These are phyloP conservation scores for Simmondsia chinensis DNA, from an alignment of 148 eudicot species.

Conservation along the genomic window DNA sequence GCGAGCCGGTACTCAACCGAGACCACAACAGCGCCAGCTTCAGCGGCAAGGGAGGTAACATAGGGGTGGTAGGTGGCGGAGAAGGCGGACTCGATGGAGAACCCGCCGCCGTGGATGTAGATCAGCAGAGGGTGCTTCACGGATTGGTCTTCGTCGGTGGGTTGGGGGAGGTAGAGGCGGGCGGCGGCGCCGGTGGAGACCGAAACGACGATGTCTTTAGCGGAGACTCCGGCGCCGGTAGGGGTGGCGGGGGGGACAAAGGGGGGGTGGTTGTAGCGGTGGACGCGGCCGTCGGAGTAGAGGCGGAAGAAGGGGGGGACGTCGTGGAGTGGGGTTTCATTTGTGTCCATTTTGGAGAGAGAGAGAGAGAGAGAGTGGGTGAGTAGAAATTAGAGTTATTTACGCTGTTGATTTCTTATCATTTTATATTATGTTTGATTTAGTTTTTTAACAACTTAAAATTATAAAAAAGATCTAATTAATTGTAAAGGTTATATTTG, in stretches of 20 bases:
- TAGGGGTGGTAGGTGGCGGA: slow-evolving; percentile 18
- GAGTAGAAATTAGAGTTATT: no score
- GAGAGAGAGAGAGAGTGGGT: no score
- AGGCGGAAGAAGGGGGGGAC: neutral
- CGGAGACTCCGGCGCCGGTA: neutral
- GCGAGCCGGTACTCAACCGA: slow-evolving; percentile 33
- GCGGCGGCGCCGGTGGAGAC: neutral
- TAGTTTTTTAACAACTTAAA: no score
- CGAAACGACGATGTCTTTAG: neutral
- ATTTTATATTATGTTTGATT: no score
- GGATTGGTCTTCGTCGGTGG: neutral
- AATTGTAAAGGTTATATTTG: no score
- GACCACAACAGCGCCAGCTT: slow-evolving; percentile 9
- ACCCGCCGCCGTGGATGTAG: slow-evolving; percentile 36
- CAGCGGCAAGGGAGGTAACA: slow-evolving; percentile 10
- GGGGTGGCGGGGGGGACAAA: neutral
- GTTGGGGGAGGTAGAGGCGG: neutral
- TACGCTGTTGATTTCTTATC: no score
- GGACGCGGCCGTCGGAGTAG: neutral
- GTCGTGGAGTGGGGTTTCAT: no score
- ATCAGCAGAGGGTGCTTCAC: slow-evolving; percentile 21
- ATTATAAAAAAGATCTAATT: no score
- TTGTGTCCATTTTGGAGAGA: no score
- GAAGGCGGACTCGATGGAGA: slow-evolving; percentile 27
- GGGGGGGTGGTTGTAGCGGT: neutral